Conservation (phyloP, 2,329 filamentous ascomycete species). For the Mariannaea sp. region DNA sequence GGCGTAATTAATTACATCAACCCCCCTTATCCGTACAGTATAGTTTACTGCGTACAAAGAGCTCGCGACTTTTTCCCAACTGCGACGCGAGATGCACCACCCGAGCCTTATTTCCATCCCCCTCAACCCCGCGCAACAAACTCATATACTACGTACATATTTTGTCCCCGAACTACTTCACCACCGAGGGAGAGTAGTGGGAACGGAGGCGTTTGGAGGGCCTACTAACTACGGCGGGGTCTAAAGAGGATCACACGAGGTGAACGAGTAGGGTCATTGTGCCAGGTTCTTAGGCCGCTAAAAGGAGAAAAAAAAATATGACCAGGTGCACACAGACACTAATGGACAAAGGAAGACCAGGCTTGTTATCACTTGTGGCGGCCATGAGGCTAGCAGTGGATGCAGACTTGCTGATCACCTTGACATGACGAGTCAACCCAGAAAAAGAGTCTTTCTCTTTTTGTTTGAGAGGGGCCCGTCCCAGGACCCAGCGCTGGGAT, state of each 20-base stretch:
- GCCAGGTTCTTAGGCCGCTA: neutral
- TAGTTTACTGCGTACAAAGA: conserved; percentile 2
- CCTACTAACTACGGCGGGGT: conserved; percentile 8
- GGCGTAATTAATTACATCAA: neutral
- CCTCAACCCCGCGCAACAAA: conserved; percentile 13
- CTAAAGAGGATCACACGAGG: neutral
- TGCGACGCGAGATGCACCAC: neutral
- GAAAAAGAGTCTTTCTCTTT: neutral
- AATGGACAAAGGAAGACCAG: neutral
- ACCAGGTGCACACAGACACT: conserved; percentile 6
- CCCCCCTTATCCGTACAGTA: too few relatives aligned
- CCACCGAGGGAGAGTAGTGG: neutral
- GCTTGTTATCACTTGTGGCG: conserved; percentile 1
- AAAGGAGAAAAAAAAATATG: neutral
- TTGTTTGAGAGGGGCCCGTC: too few relatives aligned
- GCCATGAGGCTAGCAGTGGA: neutral
- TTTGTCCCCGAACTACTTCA: neutral
- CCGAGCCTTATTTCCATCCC: neutral
- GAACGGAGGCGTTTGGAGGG: conserved; percentile 6
- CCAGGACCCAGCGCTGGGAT: neutral
- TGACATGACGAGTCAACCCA: conserved; percentile 15
- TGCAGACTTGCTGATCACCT: conserved; percentile 13
- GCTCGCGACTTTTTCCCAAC: neutral
- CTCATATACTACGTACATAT: neutral
- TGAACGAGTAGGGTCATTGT: neutral